Conservation (phyloP, 805 yeast genomes). For the Clavispora santaluciae region DNA sequence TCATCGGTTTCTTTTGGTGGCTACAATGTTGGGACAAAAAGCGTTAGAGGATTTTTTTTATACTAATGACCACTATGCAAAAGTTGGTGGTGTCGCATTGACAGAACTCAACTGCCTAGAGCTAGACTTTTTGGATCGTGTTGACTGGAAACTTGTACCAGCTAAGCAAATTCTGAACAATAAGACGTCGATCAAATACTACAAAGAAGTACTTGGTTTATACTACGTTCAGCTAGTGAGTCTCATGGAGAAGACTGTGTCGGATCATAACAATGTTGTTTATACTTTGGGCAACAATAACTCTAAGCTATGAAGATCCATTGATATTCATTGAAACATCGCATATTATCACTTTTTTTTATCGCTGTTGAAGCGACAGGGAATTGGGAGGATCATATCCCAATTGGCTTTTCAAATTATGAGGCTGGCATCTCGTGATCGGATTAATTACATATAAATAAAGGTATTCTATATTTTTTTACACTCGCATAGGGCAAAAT, state of each 20-base stretch:
- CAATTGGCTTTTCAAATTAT: background rate
- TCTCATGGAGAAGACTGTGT: slow-evolving; percentile 34
- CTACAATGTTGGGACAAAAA: slow-evolving; percentile 86
- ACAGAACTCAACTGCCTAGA: slow-evolving; percentile 83
- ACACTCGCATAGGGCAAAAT: no score
- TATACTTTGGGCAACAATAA: slow-evolving; percentile 2
- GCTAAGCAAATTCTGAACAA: slow-evolving; percentile 25
- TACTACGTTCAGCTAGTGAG: slow-evolving; percentile 37
- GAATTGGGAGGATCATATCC: background rate
- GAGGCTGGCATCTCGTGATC: background rate
- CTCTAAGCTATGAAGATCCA: background rate
- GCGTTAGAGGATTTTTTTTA: slow-evolving; percentile 92
- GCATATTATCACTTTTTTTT: background rate
- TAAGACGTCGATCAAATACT: slow-evolving; percentile 23
- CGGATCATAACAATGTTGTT: slow-evolving; percentile 12
- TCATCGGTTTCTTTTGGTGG: slow-evolving; percentile 84
- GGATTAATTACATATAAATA: background rate
- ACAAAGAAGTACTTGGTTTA: slow-evolving; percentile 35
- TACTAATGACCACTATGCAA: slow-evolving; percentile 89
- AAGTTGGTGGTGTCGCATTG: slow-evolving; percentile 88
- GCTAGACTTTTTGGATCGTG: slow-evolving; percentile 76
- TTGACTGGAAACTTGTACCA: slow-evolving; percentile 59
- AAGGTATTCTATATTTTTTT: background rate
- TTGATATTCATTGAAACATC: background rate
- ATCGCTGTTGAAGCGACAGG: background rate